Percentiles rank a stretch among this genome's conserved stretches.
Conservation (phyloP, 805 yeast species). For the Clavispora vitiphila region DNA sequence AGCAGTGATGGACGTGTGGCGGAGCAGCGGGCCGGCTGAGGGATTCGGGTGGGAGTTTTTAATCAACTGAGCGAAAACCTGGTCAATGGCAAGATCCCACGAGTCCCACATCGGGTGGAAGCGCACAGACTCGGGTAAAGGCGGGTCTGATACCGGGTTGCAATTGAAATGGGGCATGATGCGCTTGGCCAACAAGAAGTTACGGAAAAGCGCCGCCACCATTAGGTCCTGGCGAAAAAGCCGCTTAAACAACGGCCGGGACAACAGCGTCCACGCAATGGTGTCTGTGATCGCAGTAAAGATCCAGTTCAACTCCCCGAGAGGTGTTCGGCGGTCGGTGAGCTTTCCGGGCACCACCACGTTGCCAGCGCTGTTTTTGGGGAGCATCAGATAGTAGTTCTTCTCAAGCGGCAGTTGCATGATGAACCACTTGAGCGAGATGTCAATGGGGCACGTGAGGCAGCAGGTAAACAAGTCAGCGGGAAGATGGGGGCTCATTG, state of each 20-base stretch:
- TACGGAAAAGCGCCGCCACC: slow-evolving; percentile 94
- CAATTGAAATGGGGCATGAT: slow-evolving; percentile 92
- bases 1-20: neutral
- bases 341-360: slow-evolving; percentile 83
- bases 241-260: slow-evolving; percentile 82
- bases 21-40: neutral
- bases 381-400: slow-evolving; percentile 43
- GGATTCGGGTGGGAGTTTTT: slow-evolving; percentile 32
- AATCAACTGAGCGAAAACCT: slow-evolving; percentile 71
- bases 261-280: slow-evolving; percentile 92
- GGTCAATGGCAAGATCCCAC: slow-evolving; percentile 97
- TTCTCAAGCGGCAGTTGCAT: slow-evolving; percentile 69
- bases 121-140: slow-evolving; percentile 74
- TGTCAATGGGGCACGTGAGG: slow-evolving; percentile 91
- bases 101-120: slow-evolving; percentile 95
- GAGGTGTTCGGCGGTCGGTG: slow-evolving; percentile 89
- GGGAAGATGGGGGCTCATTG: slow-evolving; percentile 91
- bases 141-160: slow-evolving; percentile 92
- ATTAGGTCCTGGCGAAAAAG: slow-evolving; percentile 91
- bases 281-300: slow-evolving; percentile 98
- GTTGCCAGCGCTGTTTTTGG: slow-evolving; percentile 46
- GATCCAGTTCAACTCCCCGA: slow-evolving; percentile 96
- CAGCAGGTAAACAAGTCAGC: slow-evolving; percentile 96
- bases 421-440: slow-evolving; percentile 86
- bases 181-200: slow-evolving; percentile 85